Evolutionary conservation across 2,329 filamentous ascomycete species (phyloP), one percentile per base, ranked within the genome.

Genomic region (Zasmidium cellare): DNA sequence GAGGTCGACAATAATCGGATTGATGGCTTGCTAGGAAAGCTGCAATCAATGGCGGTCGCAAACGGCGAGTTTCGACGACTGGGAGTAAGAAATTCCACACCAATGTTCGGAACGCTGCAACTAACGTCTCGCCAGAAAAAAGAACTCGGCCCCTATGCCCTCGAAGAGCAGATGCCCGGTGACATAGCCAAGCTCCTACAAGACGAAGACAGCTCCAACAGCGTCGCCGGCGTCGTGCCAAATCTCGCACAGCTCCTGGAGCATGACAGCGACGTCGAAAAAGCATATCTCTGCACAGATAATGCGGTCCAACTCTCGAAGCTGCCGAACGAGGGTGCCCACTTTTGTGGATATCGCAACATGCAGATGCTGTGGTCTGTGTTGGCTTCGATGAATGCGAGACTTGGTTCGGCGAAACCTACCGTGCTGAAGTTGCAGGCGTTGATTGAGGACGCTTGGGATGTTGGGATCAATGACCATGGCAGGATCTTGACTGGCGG

Each of bases 291-390:
- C 25, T 96, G 92, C 73, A 86, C 91, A 67, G 82, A 87, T 0
- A 78, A 81, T 35, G 88, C 91, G 0, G 80, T 86, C 38, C 92
- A 97, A 68, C 82, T 97, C 19, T 91, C 89, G 53, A 96, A 96
- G 68, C 80, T 94, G 54, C 82, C 80, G 16, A 80, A 78, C 55
- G 92, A 96, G 77, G 91, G 91, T 14, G 55, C 55, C 1, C 89
- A 90, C 2, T 97, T 97, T 71, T 97, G 93, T 71, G 92, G 92
- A 2, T 97, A 97, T 70, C 84, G 92, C 11, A 97, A 96, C 69
- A 94, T 97, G 23, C 93, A 97, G 72, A 96, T 96, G 88, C 75
- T 97, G 64, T 78, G 56, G 44, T 49, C 59, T 16, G 31, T 56
- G 11, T 16, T 65, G 1, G 23, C 51, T 2, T 25, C 28, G 11